Base-by-base conservation (phyloP, 1,139 yeast species). In the Lizanozyma gosingica region DNA sequence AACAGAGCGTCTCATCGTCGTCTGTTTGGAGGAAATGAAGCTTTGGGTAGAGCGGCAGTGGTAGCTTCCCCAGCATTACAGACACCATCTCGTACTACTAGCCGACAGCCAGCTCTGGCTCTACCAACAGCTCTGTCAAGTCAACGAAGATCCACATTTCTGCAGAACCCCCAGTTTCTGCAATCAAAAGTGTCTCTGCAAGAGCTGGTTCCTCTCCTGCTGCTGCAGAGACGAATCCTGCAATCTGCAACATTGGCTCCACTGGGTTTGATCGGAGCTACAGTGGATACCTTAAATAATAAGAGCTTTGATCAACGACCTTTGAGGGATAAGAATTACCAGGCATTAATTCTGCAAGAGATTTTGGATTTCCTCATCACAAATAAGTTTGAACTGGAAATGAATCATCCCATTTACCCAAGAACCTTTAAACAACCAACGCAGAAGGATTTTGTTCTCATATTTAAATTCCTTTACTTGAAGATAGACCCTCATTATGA, bases 381-480 rank as follows among this genome's bases (percentile, higher is more conserved):
- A 4, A 76, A 81, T 55, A 74, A 76, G 54, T 88, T 84, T 57
- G 95, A 83, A 52, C 61, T 76, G 27, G 90, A 83, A 45, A 80
- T 80, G 69, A 80, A 78, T 49, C 86, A 82, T 49, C 75, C 86
- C 1, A 59, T 88, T 27, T 73, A 86, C 2, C 66, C 71, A 17
- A 81, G 79, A 54, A 76, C 87, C 1, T 64, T 88, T 43, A 73
- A 70, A 48, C 79, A 75, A 47, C 97, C 97, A 6, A 87, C 96
- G 0, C 97, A 88, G 54, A 85, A 83, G 55, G 95, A 86, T 51
- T 88, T 88, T 59, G 79, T 78, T 9, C 57, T 75, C 39, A 79
- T 88, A 15, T 88, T 88, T 62, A 84, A 83, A 56, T 90, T 88
- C 72, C 63, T 88, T 17, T 87, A 85, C 59, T 72, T 69, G 47